Conservation (phyloP, 768 basidiomycete genomes). For the Nidularia sp. region DNA sequence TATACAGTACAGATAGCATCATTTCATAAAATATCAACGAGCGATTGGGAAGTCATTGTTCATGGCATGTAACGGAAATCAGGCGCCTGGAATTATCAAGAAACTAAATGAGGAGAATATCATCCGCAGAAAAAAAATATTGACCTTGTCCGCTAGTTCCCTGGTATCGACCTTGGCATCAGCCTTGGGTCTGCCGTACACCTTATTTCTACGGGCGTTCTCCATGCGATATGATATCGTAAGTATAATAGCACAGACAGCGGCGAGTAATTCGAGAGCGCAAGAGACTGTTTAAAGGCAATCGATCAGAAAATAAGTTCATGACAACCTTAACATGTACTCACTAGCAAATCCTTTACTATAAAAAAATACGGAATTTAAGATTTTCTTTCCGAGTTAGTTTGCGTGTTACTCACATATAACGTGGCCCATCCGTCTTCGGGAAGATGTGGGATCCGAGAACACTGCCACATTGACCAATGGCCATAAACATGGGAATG, state of each 20-base stretch:
- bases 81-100: slow-evolving; percentile 37
- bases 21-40: no score
- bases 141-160: slow-evolving; percentile 63
- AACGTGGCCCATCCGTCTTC: slow-evolving; percentile 55
- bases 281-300: slow-evolving; percentile 31
- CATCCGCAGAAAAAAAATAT: slow-evolving; percentile 4
- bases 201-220: slow-evolving; percentile 49
- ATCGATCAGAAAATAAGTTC: slow-evolving; percentile 3
- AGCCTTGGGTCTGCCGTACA: slow-evolving; percentile 45
- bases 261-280: slow-evolving; percentile 53
- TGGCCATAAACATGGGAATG: slow-evolving; percentile 75
- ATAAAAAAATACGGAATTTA: background rate
- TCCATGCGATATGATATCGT: slow-evolving; percentile 61
- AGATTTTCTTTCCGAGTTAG: no score
- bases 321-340: slow-evolving; percentile 7
- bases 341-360: slow-evolving; percentile 59
- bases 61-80: slow-evolving; percentile 54
- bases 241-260: slow-evolving; percentile 45
- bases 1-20: no score
- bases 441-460: slow-evolving; percentile 78
- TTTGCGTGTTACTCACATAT: slow-evolving; percentile 41
- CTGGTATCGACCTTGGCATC: slow-evolving; percentile 54
- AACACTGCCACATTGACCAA: slow-evolving; percentile 74
- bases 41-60: background rate
- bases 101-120: background rate